A percentile compares a stretch with the other conserved stretches of the same genome.
Evolutionary conservation across 2,329 filamentous ascomycete genomes (phyloP).

Genomic region (Endothia cerciana): DNA sequence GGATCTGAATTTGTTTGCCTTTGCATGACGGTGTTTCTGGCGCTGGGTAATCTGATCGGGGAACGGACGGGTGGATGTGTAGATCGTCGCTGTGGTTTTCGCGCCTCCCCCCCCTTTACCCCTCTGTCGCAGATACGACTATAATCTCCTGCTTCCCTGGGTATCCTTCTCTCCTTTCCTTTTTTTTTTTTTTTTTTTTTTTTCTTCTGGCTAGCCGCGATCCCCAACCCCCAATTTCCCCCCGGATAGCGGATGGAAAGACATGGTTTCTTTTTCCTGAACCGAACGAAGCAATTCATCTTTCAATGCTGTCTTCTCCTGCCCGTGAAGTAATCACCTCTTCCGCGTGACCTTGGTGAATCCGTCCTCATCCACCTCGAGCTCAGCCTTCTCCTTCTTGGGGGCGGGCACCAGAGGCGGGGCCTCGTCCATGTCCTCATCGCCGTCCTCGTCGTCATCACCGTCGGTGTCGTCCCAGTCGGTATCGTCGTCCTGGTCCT

Average conservation of each 20-base stretch:
- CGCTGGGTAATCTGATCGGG: background rate
- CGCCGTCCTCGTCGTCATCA: constrained; percentile 60
- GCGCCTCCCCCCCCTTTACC: background rate
- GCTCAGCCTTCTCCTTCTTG: constrained; percentile 64
- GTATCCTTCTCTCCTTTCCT: background rate
- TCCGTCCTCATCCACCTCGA: constrained; percentile 79
- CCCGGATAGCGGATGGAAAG: background rate
- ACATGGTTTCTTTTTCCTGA: too few species aligned
- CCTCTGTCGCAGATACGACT: constrained; percentile 2
- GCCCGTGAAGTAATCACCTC: constrained; percentile 53
- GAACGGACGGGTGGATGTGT: background rate
- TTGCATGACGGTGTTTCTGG: constrained; percentile 8
- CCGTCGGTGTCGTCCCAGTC: constrained; percentile 60
- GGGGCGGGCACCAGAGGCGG: constrained; percentile 60
- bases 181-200: background rate
- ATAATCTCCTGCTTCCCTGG: constrained; percentile 4
- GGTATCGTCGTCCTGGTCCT: constrained; percentile 60
- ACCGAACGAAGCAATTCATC: background rate
- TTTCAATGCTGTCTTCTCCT: too few species aligned
- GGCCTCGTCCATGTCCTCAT: constrained; percentile 69
- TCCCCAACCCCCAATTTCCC: background rate
- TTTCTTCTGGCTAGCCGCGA: background rate
- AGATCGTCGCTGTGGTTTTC: background rate
- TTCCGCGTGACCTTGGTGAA: constrained; percentile 76
- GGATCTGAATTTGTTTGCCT: background rate